Evolutionary conservation across 306 rosid species (phyloP).

Genomic region (Herpetospermum pedunculosum): DNA sequence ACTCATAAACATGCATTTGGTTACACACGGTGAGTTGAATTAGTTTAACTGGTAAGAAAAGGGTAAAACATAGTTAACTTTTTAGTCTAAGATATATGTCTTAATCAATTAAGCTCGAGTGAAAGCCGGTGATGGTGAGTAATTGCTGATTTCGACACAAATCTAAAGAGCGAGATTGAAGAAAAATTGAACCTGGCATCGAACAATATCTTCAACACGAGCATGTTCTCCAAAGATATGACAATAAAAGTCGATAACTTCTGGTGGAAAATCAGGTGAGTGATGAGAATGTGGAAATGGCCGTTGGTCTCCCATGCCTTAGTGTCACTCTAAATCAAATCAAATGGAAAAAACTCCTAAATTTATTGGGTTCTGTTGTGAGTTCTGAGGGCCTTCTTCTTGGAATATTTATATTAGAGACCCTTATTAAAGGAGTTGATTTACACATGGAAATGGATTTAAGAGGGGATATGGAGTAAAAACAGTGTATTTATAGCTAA

Average conservation of each 20-base stretch:
- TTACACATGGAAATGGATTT: background rate
- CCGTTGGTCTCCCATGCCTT: background rate
- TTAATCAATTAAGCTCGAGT: too few relatives aligned
- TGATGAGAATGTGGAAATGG: background rate
- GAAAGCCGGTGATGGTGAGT: too few relatives aligned
- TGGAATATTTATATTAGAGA: background rate
- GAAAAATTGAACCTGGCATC: background rate
- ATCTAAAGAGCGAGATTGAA: too few relatives aligned
- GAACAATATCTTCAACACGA: background rate
- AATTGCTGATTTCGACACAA: too few relatives aligned
- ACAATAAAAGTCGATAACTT: background rate
- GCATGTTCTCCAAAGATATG: background rate
- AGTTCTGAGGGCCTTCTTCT: background rate
- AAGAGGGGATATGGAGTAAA: background rate
- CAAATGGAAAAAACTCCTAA: background rate
- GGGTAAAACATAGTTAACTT: too few relatives aligned
- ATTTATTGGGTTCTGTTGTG: background rate
- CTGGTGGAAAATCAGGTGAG: background rate
- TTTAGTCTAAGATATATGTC: too few relatives aligned
- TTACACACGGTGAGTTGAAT: too few relatives aligned
- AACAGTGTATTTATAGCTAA: background rate
- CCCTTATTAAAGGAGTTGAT: too few relatives aligned
- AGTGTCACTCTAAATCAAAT: background rate
- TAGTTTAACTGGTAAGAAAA: too few relatives aligned
- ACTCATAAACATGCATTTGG: too few relatives aligned